Base-by-base conservation (phyloP, 2,329 filamentous ascomycete genomes). In the Ilyonectria sp. region DNA sequence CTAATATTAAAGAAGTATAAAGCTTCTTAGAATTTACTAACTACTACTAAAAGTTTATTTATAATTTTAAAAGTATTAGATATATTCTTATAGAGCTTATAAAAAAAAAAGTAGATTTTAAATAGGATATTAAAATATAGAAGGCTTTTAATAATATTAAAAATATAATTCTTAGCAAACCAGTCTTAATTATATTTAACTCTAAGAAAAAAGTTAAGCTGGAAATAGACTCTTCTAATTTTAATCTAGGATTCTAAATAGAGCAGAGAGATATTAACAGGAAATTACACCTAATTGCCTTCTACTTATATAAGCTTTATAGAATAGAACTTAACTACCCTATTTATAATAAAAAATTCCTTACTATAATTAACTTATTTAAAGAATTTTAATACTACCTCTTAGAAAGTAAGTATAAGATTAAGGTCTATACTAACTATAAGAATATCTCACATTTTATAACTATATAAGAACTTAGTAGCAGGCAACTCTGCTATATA, bases 331-430 rank as follows among this genome's bases (percentile, higher is more conserved):
- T 74, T 40, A 76, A 77, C 17, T 76, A 77, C 35, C 19, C 37
- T 29, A 74, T 74, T 10, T 71, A 75, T 53, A 59, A 75, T 53
- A 74, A 75, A 57, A 60, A 74, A 71, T 70, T 77, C 33, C 54
- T 75, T 15, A 43, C 46, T 7, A 76, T 77, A 29, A 57, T 75
- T 50, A 69, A 74, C 54, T n/a, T 44, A 17, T 73, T 76, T 65
- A 71, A 77, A 37, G 65, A 76, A 69, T 77, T 70, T 37, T 53
- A 56, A 67, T 60, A 74, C 21, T 75, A 77, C 35, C 19, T 74
- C 13, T 29, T 54, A 26, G 40, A 31, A 63, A 73, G 23, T 23
- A 49, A 68, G 4, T 68, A 71, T 54, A 50, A 70, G 21, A 21
- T 72, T 52, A 71, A 71, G 44, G 37, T 75, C 37, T 74, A 70